A percentile compares a stretch with the other conserved stretches of the same genome.
Conservation (phyloP, 805 yeast species). For the Candida koratica region DNA sequence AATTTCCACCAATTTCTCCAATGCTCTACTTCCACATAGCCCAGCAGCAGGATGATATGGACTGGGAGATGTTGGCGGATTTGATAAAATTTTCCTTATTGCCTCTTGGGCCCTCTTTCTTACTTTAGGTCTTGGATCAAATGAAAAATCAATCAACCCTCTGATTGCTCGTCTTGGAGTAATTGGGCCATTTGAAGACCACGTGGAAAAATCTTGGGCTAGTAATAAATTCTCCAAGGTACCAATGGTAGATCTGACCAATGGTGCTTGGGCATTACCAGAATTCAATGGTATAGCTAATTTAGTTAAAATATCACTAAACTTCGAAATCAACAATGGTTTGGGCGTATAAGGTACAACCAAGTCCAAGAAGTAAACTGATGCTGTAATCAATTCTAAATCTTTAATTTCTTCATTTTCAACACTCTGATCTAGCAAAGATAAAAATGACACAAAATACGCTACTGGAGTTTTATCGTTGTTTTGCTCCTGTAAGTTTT, state of each 20-base stretch:
- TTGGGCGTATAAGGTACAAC: conserved; percentile 72
- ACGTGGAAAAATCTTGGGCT: conserved; percentile 76
- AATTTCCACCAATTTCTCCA: conserved; percentile 49
- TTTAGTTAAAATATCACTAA: conserved; percentile 71
- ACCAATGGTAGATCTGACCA: conserved; percentile 80
- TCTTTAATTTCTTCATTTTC: conserved; percentile 51
- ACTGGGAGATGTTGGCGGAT: conserved; percentile 74
- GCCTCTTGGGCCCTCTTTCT: conserved; percentile 94
- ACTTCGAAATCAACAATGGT: conserved; percentile 64
- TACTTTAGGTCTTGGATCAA: conserved; percentile 91
- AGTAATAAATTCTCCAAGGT: conserved; percentile 72
- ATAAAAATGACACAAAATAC: conserved; percentile 78
- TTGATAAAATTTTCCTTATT: conserved; percentile 55
- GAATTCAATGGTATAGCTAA: conserved; percentile 77
- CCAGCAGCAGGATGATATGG: conserved; percentile 75
- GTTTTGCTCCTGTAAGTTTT: conserved; percentile 66
- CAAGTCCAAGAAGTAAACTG: conserved; percentile 78
- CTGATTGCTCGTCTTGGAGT: conserved; percentile 80
- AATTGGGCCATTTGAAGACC: conserved; percentile 57
- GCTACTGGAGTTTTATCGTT: conserved; percentile 66
- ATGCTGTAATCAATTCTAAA: conserved; percentile 61
- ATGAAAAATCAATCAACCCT: conserved; percentile 71
- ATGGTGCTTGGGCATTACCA: conserved; percentile 70
- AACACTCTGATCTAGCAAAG: conserved; percentile 74
- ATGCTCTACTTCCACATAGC: conserved; percentile 63